Evolutionary conservation across 2,329 filamentous ascomycete species (phyloP).

Genomic region (Penicillium freii): DNA sequence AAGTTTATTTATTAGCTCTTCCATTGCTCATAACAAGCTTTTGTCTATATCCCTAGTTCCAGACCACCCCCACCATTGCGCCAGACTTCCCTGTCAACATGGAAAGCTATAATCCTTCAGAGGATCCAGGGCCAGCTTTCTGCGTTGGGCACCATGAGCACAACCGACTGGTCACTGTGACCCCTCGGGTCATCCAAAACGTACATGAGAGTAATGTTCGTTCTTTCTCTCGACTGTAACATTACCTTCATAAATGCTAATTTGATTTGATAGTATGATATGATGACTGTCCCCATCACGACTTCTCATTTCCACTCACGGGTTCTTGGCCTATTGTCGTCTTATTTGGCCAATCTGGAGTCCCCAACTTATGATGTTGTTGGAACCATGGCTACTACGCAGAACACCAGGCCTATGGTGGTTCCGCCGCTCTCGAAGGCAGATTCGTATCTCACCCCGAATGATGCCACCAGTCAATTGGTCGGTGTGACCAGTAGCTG

Average conservation of each 20-base stretch:
- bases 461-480: constrained; percentile 76
- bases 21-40: not conserved
- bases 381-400: constrained; percentile 41
- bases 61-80: constrained; percentile 4
- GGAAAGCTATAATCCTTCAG: constrained; percentile 33
- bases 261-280: constrained; percentile 55
- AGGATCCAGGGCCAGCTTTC: constrained; percentile 49
- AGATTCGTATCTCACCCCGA: constrained; percentile 67
- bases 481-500: constrained; percentile 81
- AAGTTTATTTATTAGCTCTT: not conserved
- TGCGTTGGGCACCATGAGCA: constrained; percentile 63
- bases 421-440: constrained; percentile 43
- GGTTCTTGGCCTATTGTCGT: constrained; percentile 54
- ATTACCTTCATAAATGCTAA: constrained; percentile 2
- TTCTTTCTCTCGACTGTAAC: constrained; percentile 2
- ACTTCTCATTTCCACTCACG: constrained; percentile 60
- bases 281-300: constrained; percentile 63
- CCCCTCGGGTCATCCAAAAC: constrained; percentile 51
- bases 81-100: constrained; percentile 24
- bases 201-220: constrained; percentile 58
- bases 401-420: constrained; percentile 41
- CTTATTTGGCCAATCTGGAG: constrained; percentile 49
- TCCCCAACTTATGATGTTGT: constrained; percentile 33
- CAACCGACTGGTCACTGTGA: constrained; percentile 50
- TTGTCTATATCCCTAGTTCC: not conserved